Conservation (phyloP, 805 yeast genomes). For the Kuraishia floccosa region DNA sequence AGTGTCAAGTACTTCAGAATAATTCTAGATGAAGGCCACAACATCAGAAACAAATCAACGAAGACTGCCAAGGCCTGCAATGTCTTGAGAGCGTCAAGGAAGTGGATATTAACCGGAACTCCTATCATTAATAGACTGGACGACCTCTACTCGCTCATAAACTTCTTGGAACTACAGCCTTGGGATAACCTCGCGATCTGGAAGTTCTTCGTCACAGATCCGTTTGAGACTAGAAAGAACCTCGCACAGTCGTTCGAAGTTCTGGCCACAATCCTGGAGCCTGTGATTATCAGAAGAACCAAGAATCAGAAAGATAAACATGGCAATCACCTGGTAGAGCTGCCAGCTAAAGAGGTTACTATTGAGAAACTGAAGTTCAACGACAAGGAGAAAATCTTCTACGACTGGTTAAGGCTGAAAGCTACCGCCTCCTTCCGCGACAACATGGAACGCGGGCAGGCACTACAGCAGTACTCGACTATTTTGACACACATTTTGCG, state of each 20-base stretch:
- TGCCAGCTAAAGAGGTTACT: constrained; percentile 67
- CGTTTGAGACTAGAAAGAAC: constrained; percentile 61
- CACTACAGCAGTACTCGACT: constrained; percentile 63
- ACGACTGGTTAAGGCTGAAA: constrained; percentile 53
- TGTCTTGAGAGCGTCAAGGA: constrained; percentile 49
- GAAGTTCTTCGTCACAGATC: constrained; percentile 76
- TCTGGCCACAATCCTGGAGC: constrained; percentile 78
- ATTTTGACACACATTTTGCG: constrained; percentile 77
- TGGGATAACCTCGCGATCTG: constrained; percentile 82
- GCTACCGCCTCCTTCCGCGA: constrained; percentile 55
- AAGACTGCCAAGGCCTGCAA: constrained; percentile 72
- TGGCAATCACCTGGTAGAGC: constrained; percentile 62
- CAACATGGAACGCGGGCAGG: constrained; percentile 51
- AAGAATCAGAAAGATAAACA: constrained; percentile 68
- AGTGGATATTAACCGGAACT: constrained; percentile 89
- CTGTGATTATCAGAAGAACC: constrained; percentile 74
- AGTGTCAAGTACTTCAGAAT: constrained; percentile 67
- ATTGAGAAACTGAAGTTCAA: constrained; percentile 61
- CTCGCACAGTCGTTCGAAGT: constrained; percentile 67
- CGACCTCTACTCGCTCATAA: constrained; percentile 70
- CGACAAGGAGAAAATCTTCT: constrained; percentile 52
- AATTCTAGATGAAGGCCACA: constrained; percentile 80
- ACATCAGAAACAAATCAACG: constrained; percentile 67
- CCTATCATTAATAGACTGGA: constrained; percentile 85
- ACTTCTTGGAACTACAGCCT: constrained; percentile 72